Evolutionary conservation across 257 asterid genomes (phyloP).

Genomic region (Solanum neorickii): DNA sequence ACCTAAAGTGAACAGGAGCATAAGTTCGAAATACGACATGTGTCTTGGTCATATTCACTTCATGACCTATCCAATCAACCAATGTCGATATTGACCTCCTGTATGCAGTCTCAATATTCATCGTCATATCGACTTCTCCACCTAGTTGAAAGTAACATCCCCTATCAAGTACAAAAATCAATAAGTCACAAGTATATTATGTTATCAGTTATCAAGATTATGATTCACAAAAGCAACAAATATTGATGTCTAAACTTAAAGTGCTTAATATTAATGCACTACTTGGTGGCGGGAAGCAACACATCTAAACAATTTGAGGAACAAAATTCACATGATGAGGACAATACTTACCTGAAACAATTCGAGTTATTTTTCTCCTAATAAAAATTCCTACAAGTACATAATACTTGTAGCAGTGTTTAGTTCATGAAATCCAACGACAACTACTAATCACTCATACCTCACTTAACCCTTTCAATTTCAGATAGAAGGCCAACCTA

Average conservation of each 20-base stretch:
- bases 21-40: slow-evolving; percentile 7
- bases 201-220: neutral
- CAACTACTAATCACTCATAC: neutral
- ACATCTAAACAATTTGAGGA: neutral
- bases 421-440: neutral
- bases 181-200: neutral
- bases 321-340: neutral
- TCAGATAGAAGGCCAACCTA: neutral
- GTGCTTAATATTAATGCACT: neutral
- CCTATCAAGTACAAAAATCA: neutral
- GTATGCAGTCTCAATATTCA: slow-evolving; percentile 4
- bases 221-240: neutral
- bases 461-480: neutral
- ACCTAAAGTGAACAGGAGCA: slow-evolving; percentile 18
- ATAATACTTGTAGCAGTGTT: neutral
- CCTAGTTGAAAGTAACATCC: slow-evolving; percentile 13
- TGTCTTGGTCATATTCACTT: slow-evolving; percentile 5
- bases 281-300: neutral
- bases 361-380: neutral
- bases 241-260: neutral
- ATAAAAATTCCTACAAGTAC: neutral
- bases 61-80: slow-evolving; percentile 9
- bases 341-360: neutral
- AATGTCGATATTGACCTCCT: neutral
- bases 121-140: neutral